These are phyloP conservation scores for Tolypocladium paradoxum DNA, from an alignment of 2,329 filamentous ascomycete genomes.

Conservation along the genomic window DNA sequence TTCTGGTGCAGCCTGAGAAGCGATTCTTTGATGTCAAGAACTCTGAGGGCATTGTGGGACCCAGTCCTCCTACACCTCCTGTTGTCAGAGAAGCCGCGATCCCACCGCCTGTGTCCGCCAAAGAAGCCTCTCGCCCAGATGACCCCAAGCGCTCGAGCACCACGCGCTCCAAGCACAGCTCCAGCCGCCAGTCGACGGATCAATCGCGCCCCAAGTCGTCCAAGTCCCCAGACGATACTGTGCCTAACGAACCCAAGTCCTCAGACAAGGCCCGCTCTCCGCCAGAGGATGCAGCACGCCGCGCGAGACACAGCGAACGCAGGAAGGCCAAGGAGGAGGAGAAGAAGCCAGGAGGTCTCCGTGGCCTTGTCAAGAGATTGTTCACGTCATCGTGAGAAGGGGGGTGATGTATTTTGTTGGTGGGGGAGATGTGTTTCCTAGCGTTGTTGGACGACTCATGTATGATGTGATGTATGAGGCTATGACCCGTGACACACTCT, in stretches of 20 bases:
- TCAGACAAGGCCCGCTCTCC: slow-evolving; percentile 7
- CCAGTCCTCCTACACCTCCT: slow-evolving; percentile 11
- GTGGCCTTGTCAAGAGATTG: slow-evolving; percentile 25
- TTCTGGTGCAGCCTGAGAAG: slow-evolving; percentile 17
- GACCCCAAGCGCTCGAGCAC: slow-evolving; percentile 18
- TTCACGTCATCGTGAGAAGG: slow-evolving; percentile 15
- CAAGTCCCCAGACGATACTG: slow-evolving; percentile 13
- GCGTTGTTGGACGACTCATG: slow-evolving; percentile 3
- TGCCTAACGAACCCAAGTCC: slow-evolving; percentile 13
- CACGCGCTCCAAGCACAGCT: slow-evolving; percentile 15
- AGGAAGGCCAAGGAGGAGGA: slow-evolving; percentile 16
- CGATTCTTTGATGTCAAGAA: slow-evolving; percentile 32
- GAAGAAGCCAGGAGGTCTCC: slow-evolving; percentile 21
- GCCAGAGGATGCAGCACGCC: slow-evolving; percentile 21
- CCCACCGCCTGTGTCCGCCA: slow-evolving; percentile 7
- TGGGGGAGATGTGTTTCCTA: not conserved
- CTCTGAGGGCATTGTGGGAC: slow-evolving; percentile 21
- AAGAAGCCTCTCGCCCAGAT: slow-evolving; percentile 14
- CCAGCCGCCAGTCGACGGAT: slow-evolving; percentile 17
- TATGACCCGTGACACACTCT: not conserved
- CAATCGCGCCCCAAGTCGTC: slow-evolving; percentile 11
- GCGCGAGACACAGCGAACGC: slow-evolving; percentile 23
- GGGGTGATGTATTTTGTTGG: not conserved
- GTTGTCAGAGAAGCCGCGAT: slow-evolving; percentile 10
- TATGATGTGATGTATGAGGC: slow-evolving; percentile 2